These are phyloP conservation scores for Populus hybrid DNA, from an alignment of 441 rosid genomes.

Conservation along the genomic window DNA sequence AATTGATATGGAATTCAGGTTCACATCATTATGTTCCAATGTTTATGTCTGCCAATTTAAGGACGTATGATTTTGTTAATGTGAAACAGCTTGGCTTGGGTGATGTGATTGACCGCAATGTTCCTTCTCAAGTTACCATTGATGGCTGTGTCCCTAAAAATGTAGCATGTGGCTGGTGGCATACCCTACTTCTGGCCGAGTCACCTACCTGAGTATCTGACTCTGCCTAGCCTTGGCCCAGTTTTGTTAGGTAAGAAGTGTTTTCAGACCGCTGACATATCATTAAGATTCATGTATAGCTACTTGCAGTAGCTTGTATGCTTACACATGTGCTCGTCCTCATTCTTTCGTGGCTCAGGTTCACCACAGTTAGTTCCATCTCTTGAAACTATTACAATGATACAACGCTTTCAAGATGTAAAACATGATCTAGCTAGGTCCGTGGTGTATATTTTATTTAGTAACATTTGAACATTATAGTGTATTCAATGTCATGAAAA, in stretches of 20 bases:
- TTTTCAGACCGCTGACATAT: conserved; percentile 4
- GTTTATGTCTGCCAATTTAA: neutral
- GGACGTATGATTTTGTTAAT: neutral
- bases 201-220: conserved; percentile 44
- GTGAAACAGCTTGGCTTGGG: conserved; percentile 86
- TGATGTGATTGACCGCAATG: conserved; percentile 79
- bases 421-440: conserved; percentile 19
- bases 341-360: conserved; percentile 29
- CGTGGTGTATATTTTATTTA: conserved; percentile 19
- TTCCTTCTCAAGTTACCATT: conserved; percentile 61
- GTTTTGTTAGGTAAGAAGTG: conserved; percentile 59
- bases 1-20: neutral
- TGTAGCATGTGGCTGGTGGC: conserved; percentile 98
- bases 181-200: conserved; percentile 74
- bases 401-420: conserved; percentile 11
- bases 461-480: neutral
- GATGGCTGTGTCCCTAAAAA: conserved; percentile 64
- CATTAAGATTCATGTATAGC: conserved; percentile 20
- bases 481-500: conserved; percentile 2
- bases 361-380: conserved; percentile 11
- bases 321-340: conserved; percentile 15
- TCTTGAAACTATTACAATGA: neutral
- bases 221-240: conserved; percentile 26
- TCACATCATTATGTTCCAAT: neutral
- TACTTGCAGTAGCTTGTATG: conserved; percentile 20